These are phyloP conservation scores for Aspergillus novofumigatus DNA, from an alignment of 2,329 filamentous ascomycete species.

Conservation along the genomic window DNA sequence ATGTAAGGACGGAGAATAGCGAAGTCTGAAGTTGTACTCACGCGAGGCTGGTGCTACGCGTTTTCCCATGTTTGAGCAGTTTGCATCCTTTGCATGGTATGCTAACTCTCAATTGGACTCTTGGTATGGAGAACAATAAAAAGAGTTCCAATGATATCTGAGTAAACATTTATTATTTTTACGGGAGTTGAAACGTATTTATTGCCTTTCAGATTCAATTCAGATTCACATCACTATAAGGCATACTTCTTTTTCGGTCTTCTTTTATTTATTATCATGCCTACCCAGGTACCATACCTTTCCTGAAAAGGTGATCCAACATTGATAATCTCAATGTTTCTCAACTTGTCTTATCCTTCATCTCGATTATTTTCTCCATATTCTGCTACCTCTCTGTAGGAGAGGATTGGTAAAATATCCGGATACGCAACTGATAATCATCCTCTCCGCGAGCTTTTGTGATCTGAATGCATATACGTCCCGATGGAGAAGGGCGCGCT, in stretches of 20 bases:
- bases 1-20: not conserved
- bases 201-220: no score
- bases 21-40: slow-evolving; percentile 5
- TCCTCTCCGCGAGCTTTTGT: no score
- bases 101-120: not conserved
- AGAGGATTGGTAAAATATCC: not conserved
- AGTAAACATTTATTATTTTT: not conserved
- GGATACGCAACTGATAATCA: not conserved
- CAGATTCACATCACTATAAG: no score
- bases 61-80: slow-evolving; percentile 17
- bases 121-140: not conserved
- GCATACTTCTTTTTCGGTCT: no score
- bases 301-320: not conserved
- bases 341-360: not conserved
- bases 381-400: not conserved
- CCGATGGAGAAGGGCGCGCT: slow-evolving; percentile 12
- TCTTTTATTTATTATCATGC: not conserved
- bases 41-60: slow-evolving; percentile 2
- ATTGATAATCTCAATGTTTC: not conserved
- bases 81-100: slow-evolving; percentile 11
- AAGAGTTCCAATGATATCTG: not conserved
- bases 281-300: not conserved
- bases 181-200: no score
- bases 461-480: not conserved
- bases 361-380: not conserved